Conservation (phyloP, 805 yeast genomes). For the Candida berthetii region DNA sequence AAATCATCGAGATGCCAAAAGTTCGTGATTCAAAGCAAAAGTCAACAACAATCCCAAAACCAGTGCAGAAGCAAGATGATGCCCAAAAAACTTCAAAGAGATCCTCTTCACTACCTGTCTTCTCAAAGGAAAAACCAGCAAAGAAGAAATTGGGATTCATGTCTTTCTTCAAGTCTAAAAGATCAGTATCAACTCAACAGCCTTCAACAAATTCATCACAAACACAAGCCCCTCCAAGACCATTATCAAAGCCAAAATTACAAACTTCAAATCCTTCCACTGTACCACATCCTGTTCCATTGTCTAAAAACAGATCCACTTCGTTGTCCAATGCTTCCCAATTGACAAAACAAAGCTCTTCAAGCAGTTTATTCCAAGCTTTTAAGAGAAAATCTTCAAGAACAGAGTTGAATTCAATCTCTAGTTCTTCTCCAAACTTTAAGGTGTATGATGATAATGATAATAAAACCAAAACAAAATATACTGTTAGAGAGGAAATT, state of each 20-base stretch:
- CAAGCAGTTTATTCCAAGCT: constrained; percentile 13
- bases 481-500: neutral
- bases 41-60: neutral
- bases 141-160: constrained; percentile 16
- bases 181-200: constrained; percentile 11
- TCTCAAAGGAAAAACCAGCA: neutral
- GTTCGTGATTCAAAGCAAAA: neutral
- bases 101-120: constrained; percentile 1
- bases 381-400: constrained; percentile 11
- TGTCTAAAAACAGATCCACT: neutral
- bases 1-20: neutral
- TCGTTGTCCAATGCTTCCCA: neutral
- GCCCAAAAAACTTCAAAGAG: neutral
- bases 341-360: constrained; percentile 1
- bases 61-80: neutral
- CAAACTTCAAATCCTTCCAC: neutral
- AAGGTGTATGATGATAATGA: neutral
- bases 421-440: neutral
- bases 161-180: constrained; percentile 14
- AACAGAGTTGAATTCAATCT: neutral
- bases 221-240: constrained; percentile 1
- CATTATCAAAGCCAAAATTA: neutral
- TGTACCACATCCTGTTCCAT: neutral
- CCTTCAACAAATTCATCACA: neutral
- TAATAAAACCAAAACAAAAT: neutral